Conservation (phyloP, 2,329 filamentous ascomycete genomes). For the Ophiocordyceps sinensis region DNA sequence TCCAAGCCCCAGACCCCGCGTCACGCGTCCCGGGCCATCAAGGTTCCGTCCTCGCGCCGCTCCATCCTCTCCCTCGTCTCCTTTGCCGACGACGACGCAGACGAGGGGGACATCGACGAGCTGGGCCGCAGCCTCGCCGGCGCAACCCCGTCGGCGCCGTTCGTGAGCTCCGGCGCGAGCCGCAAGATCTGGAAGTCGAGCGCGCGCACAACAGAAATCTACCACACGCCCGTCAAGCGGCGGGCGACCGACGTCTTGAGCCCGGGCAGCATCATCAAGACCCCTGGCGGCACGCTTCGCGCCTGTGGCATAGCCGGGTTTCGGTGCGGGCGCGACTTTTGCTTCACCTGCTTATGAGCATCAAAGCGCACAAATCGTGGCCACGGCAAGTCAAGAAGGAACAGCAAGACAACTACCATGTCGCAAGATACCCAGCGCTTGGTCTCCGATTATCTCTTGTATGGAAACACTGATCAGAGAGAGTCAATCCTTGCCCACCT, state of each 20-base stretch:
- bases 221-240: constrained; percentile 13
- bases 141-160: constrained; percentile 1
- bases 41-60: constrained; percentile 15
- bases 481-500: constrained; percentile 3
- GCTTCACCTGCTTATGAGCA: constrained; percentile 36
- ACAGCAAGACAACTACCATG: not conserved
- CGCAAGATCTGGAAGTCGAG: constrained; percentile 15
- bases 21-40: constrained; percentile 9
- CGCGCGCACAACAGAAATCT: constrained; percentile 13
- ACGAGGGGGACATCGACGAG: constrained; percentile 11
- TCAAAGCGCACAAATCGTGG: not conserved
- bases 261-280: constrained; percentile 19
- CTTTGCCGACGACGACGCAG: constrained; percentile 12
- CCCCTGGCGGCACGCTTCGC: constrained; percentile 33
- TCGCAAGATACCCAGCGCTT: not conserved
- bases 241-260: constrained; percentile 7
- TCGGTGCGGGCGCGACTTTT: constrained; percentile 42
- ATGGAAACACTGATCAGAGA: constrained; percentile 1
- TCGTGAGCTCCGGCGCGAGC: constrained; percentile 7
- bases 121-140: constrained; percentile 6
- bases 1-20: constrained; percentile 13
- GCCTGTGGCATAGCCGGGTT: constrained; percentile 42
- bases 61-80: constrained; percentile 29
- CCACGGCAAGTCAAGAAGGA: not conserved
- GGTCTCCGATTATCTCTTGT: not conserved